A percentile compares a stretch with the other conserved stretches of the same genome.
Evolutionary conservation across 2,329 filamentous ascomycete species (phyloP).

Genomic region (Aspergillus brunneoviolaceus): DNA sequence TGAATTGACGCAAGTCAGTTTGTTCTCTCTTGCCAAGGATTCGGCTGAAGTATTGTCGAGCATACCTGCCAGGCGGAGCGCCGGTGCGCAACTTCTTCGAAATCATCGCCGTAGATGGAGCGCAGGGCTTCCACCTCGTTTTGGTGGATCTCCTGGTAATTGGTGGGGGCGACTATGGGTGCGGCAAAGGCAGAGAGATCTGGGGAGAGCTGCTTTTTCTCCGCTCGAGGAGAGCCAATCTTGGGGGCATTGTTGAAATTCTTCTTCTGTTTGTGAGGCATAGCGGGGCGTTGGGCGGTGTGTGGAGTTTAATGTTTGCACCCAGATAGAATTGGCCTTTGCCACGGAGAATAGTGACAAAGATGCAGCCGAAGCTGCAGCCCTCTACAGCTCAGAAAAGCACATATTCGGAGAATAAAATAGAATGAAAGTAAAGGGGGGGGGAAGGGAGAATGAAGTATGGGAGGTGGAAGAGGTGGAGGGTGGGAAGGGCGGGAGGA

Average conservation of each 20-base stretch:
- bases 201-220: constrained; percentile 31
- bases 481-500: constrained; percentile 5
- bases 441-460: background rate
- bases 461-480: constrained; percentile 3
- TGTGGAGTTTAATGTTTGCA: constrained; percentile 25
- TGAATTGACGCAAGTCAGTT: constrained; percentile 33
- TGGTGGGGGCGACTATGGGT: constrained; percentile 44
- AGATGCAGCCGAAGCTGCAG: constrained; percentile 46
- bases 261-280: constrained; percentile 49
- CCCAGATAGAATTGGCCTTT: constrained; percentile 30
- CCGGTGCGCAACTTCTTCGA: constrained; percentile 68
- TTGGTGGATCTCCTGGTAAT: constrained; percentile 81
- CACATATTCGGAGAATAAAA: constrained; percentile 27
- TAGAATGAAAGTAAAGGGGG: constrained; percentile 2
- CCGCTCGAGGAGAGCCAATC: constrained; percentile 34
- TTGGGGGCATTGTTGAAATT: constrained; percentile 35
- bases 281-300: constrained; percentile 39
- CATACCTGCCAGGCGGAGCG: constrained; percentile 80
- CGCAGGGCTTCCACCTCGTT: constrained; percentile 83
- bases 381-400: constrained; percentile 36
- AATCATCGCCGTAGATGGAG: constrained; percentile 89
- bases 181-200: constrained; percentile 33
- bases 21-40: background rate
- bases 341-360: constrained; percentile 33
- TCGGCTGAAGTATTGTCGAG: background rate